Evolutionary conservation across 2,329 filamentous ascomycete genomes (phyloP), one percentile per base, ranked within the genome.

Genomic region (Claviceps paspali): DNA sequence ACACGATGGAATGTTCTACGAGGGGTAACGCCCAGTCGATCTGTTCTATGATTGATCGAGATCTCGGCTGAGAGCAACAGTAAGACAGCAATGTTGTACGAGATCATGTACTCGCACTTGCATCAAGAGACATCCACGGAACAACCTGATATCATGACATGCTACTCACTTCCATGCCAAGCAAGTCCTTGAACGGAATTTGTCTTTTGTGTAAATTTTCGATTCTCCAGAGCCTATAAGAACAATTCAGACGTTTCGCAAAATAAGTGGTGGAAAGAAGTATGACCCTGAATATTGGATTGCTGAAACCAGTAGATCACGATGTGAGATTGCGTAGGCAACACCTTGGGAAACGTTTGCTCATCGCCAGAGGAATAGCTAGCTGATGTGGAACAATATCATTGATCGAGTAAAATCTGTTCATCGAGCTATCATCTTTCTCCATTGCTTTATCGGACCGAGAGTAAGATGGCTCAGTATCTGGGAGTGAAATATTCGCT

Each of bases 21-120:
- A 29, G 30, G 23, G 18, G 21, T 7, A 10, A 22, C 21, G n/a
- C 17, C 24, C 24, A 33, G 7, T n/a, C 10, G n/a, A 29, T 11
- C 24, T 28, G 36, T 15, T 36, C 14, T 8, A 24, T 30, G 28
- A 24, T 36, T 36, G 35, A 36, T 36, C 9, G 7, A 36, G 14
- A 30, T 30, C 28, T 36, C 35, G 35, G 19, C 18, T 35, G 24
- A 6, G 26, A 35, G 24, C 33, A 17, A 21, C 23, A 27, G 26
- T 3, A 33, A 33, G 17, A 21, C 14, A 17, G 26, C 19, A 12
- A 18, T 21, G 23, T 22, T 19, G 24, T 22, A 33, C 29, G 21
- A 29, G 22, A 38, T 33, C 35, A 9, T 33, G 24, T 22, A 22
- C 24, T 22, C 24, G n/a, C 12, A 35, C 17, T 24, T 29, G 33